Conservation (phyloP, 139 green algal genomes). For the Zygnema cylindricum region DNA sequence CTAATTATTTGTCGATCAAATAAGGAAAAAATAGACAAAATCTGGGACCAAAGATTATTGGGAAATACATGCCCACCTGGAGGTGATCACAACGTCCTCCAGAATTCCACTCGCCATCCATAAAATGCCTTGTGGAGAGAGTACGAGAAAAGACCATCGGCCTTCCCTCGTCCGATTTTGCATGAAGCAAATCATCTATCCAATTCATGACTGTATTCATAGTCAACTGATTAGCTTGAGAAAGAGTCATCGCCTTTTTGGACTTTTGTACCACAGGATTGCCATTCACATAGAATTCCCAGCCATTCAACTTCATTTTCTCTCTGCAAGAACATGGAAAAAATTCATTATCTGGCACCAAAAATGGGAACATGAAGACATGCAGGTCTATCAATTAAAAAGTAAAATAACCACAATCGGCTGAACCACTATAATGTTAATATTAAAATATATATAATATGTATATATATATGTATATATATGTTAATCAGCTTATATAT, state of each 20-base stretch:
- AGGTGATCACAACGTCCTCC: conserved; percentile 51
- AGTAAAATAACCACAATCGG: too few relatives aligned
- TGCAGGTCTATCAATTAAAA: too few relatives aligned
- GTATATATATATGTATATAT: too few relatives aligned
- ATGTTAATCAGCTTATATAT: too few relatives aligned
- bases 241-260: not conserved
- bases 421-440: too few relatives aligned
- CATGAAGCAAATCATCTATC: not conserved
- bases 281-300: conserved; percentile 22
- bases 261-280: not conserved
- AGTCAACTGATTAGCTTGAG: not conserved
- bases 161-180: not conserved
- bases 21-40: too few relatives aligned
- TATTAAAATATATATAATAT: too few relatives aligned
- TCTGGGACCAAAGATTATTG: too few relatives aligned
- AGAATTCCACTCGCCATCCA: conserved; percentile 40
- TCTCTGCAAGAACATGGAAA: too few relatives aligned
- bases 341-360: too few relatives aligned
- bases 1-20: too few relatives aligned
- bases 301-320: not conserved
- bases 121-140: conserved; percentile 41
- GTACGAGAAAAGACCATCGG: conserved; percentile 28
- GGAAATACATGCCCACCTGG: not conserved
- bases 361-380: too few relatives aligned
- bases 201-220: conserved; percentile 9